Percentiles rank a stretch among this genome's conserved stretches.
phyloP scores from a whole-genome alignment of 495 filamentous ascomycete species.

The Tuber umbilicatum region DNA sequence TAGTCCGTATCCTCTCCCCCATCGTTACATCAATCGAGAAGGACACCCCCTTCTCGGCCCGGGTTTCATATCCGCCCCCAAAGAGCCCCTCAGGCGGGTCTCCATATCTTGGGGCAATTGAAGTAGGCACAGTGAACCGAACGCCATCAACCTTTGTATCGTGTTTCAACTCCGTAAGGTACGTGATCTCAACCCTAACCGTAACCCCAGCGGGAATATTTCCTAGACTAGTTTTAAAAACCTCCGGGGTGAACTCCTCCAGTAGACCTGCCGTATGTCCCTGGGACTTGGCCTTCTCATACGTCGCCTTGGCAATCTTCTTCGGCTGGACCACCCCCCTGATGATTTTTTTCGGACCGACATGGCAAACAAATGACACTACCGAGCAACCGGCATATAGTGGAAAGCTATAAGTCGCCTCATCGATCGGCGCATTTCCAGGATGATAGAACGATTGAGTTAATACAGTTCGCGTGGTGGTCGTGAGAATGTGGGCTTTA shows the following conservation, averaged over 20 bases:
- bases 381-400: constrained; percentile 60
- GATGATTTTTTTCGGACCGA: constrained; percentile 47
- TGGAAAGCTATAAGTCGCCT: constrained; percentile 58
- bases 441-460: constrained; percentile 57
- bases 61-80: constrained; percentile 7
- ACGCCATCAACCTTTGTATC: constrained; percentile 56
- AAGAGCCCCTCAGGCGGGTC: constrained; percentile 39
- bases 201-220: constrained; percentile 53
- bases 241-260: constrained; percentile 55
- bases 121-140: constrained; percentile 58
- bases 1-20: constrained; percentile 51
- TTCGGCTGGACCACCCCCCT: constrained; percentile 47
- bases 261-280: constrained; percentile 55
- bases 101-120: constrained; percentile 59
- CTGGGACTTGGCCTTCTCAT: too few relatives aligned
- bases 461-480: constrained; percentile 52
- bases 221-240: constrained; percentile 57
- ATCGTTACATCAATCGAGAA: constrained; percentile 58
- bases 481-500: constrained; percentile 52
- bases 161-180: constrained; percentile 60
- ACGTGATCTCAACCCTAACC: constrained; percentile 54
- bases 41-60: constrained; percentile 46
- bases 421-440: constrained; percentile 44
- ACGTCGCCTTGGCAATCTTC: too few relatives aligned
- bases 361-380: constrained; percentile 54